Evolutionary conservation across 1,284 basidiomycete genomes (phyloP).

Genomic region (Leccinum olivaceoglutinosum): DNA sequence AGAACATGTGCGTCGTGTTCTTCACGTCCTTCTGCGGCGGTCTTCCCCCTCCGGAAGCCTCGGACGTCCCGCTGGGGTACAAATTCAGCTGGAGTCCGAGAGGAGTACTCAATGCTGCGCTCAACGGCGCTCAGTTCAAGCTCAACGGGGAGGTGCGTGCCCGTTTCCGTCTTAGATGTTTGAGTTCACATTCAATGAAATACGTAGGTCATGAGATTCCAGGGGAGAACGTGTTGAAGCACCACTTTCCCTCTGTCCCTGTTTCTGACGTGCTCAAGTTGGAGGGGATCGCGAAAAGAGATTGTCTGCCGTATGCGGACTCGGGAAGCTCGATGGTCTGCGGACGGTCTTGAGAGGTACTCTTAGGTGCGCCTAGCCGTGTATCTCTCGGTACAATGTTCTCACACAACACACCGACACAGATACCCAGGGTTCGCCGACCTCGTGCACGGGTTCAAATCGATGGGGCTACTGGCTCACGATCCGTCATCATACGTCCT

Average conservation of each 20-base stretch:
- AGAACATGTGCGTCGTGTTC: conserved; percentile 63
- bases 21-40: conserved; percentile 95
- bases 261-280: conserved; percentile 66
- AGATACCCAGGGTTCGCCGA: conserved; percentile 86
- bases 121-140: too few relatives aligned
- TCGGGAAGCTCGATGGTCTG: conserved; percentile 46
- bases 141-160: too few relatives aligned
- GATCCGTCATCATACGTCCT: conserved; percentile 31
- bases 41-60: conserved; percentile 74
- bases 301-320: conserved; percentile 65
- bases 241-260: conserved; percentile 61
- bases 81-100: too few relatives aligned
- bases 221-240: conserved; percentile 50
- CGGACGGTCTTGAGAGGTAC: conserved; percentile 83
- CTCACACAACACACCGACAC: not conserved
- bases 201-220: conserved; percentile 32
- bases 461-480: conserved; percentile 66
- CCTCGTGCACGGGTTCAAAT: conserved; percentile 72
- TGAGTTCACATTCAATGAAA: too few relatives aligned
- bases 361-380: conserved; percentile 47
- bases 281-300: conserved; percentile 87
- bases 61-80: conserved; percentile 52
- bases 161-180: too few relatives aligned
- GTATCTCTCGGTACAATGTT: not conserved
- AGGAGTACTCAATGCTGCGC: too few relatives aligned